Base-by-base conservation (phyloP, 2,329 filamentous ascomycete genomes). In the Pezizomycotina sp. region DNA sequence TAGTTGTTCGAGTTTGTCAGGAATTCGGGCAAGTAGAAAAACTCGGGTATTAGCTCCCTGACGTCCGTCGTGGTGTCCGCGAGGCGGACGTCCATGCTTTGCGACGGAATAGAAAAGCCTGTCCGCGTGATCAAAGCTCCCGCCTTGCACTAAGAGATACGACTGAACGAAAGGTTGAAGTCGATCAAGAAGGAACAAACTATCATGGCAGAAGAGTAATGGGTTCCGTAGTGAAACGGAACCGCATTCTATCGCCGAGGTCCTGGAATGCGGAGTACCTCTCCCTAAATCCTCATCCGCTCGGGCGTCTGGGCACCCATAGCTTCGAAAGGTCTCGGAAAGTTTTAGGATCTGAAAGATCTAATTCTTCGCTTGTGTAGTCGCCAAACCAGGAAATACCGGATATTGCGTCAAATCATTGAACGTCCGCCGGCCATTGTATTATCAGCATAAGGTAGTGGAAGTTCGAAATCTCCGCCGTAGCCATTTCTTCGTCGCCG, bases 171-270 rank as follows among this genome's bases (percentile, higher is more conserved):
- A 98, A 0, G 89, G 89, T 32, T 92, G 86, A 10, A 98, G 65
- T 12, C 89, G 51, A 98, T 93, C 25, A 98, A 67, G 52, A 93
- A 98, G 0, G 84, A 93, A 8, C 83, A 83, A 5, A 98, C 89
- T 41, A 92, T 93, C 89, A 95, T 98, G 5, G 89, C 89, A 2
- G 89, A 95, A 1, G 89, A 95, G 56, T 98, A 98, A 55, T 98
- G 91, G 0, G 91, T 98, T 12, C 89, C 89, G 49, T 95, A 98
- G 55, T 98, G 89, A 55, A 93, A 98, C 0, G 89, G 79, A 1
- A 79, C 76, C 28, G 68, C 65, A 38, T 65, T 66, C 64, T 60
- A 47, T 92, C 84, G 5, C 77, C 81, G 65, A 98, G 92, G 54
- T 95, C 89, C 1, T 76, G 76, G 55, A 98, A 76, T 10, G 81